These are phyloP conservation scores for Ilex aquifolium DNA, from an alignment of 257 asterid species.

Conservation along the genomic window DNA sequence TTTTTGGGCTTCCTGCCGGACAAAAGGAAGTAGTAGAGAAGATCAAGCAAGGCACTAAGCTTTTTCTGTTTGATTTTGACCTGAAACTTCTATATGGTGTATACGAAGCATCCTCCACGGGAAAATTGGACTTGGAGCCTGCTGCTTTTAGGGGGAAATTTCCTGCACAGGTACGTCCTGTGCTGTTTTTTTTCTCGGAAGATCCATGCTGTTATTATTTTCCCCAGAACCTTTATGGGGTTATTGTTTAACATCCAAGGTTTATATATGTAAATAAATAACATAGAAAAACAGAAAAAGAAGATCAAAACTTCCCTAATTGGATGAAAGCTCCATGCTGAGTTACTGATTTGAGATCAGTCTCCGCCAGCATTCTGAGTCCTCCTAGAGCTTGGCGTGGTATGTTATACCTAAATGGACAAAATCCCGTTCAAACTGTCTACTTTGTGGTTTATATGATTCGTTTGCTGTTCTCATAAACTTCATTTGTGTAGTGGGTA, in stretches of 20 bases:
- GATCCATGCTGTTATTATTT: neutral
- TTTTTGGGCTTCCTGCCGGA: conserved; percentile 67
- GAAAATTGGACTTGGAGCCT: conserved; percentile 61
- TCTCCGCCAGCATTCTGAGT: neutral
- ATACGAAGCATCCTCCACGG: conserved; percentile 64
- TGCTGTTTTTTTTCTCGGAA: neutral
- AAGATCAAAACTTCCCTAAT: neutral
- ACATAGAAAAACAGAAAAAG: neutral
- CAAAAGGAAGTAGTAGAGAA: conserved; percentile 40
- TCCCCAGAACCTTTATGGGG: neutral
- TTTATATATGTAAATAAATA: no score
- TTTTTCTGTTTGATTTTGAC: conserved; percentile 64
- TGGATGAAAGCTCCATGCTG: neutral
- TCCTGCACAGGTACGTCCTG: conserved; percentile 68
- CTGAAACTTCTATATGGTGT: conserved; percentile 64
- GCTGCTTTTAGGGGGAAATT: conserved; percentile 64
- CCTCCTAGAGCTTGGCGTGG: neutral
- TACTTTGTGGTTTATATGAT: no score
- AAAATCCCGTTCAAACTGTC: no score
- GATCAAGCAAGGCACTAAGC: conserved; percentile 62
- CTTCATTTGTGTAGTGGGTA: no score
- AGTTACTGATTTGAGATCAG: neutral
- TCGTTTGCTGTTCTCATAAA: no score
- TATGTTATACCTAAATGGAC: neutral
- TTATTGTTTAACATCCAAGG: neutral